Base-by-base conservation (phyloP, 2,329 filamentous ascomycete genomes). In the Pseudogymnoascus sp. region DNA sequence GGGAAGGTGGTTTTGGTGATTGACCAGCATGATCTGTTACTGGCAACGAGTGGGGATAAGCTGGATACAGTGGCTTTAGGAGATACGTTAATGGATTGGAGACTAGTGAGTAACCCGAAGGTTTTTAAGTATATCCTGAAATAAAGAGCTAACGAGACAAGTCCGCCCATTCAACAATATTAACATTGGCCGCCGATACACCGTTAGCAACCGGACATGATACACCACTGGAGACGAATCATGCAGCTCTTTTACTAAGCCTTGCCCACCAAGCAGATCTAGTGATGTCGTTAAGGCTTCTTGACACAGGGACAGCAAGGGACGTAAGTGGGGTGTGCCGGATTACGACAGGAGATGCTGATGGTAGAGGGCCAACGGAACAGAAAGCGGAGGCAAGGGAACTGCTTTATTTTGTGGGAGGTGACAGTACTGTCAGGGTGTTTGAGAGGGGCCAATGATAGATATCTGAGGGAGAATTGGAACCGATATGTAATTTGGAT, bases 241-340 rank as follows among this genome's bases (percentile, higher is more conserved):
- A 91, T 69, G 84, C 89, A 1, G 82, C 86, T n/a, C 83, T 96
- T 64, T 76, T 89, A 19, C 79, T 92, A 37, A 83, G 83, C 5
- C 76, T 88, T 66, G 89, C 88, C n/a, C 91, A 97, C 73, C 82
- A 85, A 69, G 90, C 92, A 7, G 77, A 83, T n/a, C 79, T 83
- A 66, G 82, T 93, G 3, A 76, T 96, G 69, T 85, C 89, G 65
- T 77, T 95, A 64, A 81, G 93, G 61, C 82, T 88, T 71, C 75
- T 97, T 65, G 92, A 96, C 71, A 96, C 92, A 0, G 93, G 93
- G 0, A 87, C 87, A n/a, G 93, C 93, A 66, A 88, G 83, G 72
- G 93, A 97, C 75, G 90, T 97, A 33, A 96, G 90, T 76, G 93
- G 93, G 2, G 91, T 96, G 46, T 71, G 97, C 66, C 83, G 92